Evolutionary conservation across 31 red algal species (phyloP).

Genomic region (Asparagopsis taxiformis): DNA sequence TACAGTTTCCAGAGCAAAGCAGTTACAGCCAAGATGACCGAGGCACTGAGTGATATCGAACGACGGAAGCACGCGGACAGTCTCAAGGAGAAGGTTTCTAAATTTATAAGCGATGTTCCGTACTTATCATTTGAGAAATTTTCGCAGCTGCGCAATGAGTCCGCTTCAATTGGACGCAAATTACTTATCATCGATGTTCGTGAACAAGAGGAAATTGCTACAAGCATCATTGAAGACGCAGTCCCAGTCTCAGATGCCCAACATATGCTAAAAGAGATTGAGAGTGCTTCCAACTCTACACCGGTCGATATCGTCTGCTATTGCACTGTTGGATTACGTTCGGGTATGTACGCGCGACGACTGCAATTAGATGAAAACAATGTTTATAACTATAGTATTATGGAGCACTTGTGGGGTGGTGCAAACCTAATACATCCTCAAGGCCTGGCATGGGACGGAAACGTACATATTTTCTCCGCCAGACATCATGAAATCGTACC

Average conservation of each 20-base stretch:
- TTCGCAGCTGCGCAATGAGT: not conserved
- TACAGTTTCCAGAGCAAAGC: too few relatives aligned
- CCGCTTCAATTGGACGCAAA: not conserved
- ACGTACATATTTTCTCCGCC: conserved; percentile 23
- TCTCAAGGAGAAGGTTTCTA: not conserved
- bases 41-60: not conserved
- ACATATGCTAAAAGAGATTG: not conserved
- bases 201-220: conserved; percentile 15
- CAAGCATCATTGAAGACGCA: conserved; percentile 32
- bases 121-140: not conserved
- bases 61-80: not conserved
- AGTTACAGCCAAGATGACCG: not conserved
- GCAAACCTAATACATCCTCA: conserved; percentile 18
- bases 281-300: not conserved
- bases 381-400: conserved; percentile 40
- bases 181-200: conserved; percentile 38
- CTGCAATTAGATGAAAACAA: not conserved
- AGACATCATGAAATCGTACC: conserved; percentile 16
- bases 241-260: not conserved
- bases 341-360: conserved; percentile 19
- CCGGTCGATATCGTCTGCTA: conserved; percentile 18
- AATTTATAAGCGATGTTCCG: not conserved
- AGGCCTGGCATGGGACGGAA: not conserved
- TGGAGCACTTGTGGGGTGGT: conserved; percentile 51
- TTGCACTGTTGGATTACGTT: conserved; percentile 57